phyloP scores from a whole-genome alignment of 441 rosid genomes.

The Populus hybrid region DNA sequence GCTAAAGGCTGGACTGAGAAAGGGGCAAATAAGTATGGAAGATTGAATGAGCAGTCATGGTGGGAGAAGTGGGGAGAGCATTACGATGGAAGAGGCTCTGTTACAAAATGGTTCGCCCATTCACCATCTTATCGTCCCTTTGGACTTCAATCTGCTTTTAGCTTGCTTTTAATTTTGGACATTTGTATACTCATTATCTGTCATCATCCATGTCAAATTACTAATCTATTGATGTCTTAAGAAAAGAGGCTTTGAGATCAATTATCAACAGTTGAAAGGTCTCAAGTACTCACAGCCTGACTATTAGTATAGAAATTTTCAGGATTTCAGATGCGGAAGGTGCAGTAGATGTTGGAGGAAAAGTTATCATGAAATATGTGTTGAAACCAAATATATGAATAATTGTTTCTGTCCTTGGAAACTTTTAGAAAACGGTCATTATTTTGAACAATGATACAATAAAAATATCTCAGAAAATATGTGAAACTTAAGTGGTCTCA shows the following conservation, averaged over 20 bases:
- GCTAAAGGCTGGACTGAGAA: slow-evolving; percentile 99
- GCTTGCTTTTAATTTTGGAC: not conserved
- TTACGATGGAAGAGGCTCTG: slow-evolving; percentile 96
- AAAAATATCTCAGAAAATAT: not conserved
- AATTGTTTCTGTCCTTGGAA: not conserved
- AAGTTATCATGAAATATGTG: not conserved
- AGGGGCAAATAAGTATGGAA: slow-evolving; percentile 96
- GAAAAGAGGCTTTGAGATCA: not conserved
- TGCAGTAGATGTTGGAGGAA: not conserved
- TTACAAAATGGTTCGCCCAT: slow-evolving; percentile 79
- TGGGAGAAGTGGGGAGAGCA: slow-evolving; percentile 99
- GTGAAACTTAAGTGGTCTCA: not conserved
- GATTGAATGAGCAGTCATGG: slow-evolving; percentile 97
- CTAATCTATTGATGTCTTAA: not conserved
- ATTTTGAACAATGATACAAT: not conserved
- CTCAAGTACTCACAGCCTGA: not conserved
- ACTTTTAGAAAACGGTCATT: not conserved
- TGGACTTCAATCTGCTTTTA: not conserved
- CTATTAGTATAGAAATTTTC: not conserved
- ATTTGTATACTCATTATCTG: not conserved
- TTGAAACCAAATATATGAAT: not conserved
- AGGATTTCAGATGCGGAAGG: slow-evolving; percentile 4
- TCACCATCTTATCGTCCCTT: slow-evolving; percentile 1
- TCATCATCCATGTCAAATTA: not conserved
- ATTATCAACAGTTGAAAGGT: not conserved